Evolutionary conservation across 352 stramenopile species (phyloP), one percentile per base, ranked within the genome.

Genomic region (Phytopythium vexans): DNA sequence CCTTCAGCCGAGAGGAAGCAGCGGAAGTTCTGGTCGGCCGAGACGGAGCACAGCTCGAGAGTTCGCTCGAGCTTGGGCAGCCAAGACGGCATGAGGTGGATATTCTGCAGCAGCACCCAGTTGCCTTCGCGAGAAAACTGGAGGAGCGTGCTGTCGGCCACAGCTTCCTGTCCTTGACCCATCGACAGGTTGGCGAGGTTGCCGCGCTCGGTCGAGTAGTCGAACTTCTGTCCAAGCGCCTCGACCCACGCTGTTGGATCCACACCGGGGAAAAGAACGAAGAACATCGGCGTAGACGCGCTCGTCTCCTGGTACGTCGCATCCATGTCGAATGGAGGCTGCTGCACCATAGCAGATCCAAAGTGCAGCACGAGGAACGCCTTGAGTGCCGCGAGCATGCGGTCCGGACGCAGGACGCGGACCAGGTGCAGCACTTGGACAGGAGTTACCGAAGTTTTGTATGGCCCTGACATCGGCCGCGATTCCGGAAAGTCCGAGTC

Each of bases 1-100:
- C 83, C 82, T 54, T 98, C 94, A 1, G 93, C 94, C 11, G 89
- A 97, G 27, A 98, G 62, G 42, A 98, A 98, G 56, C 93, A 98
- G 6, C 94, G 86, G 60, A 98, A 98, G 58, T 95, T 95, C 33
- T 85, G 71, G 58, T 98, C 94, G 4, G 87, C 88, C 1, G 88
- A 77, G 6, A 87, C 75, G 0, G 81, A 92, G 45, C 72, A 96
- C 36, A 90, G 52, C 41, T 94, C 78, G 2, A 94, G 50, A 4
- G 87, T 74, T 8, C 78, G 68, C 46, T 97, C 90, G 15, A 97
- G 78, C 49, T 77, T 79, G 0, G 82, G 82, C 9, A 97, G 54
- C 91, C 89, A 97, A 27, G 74, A 81, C 44, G 92, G 88, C 89
- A 97, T 97, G 11, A 97, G 61, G 58, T 97, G 84, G 33, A 92